phyloP scores from a whole-genome alignment of 768 basidiomycete genomes.

The Sutorius australiensis region DNA sequence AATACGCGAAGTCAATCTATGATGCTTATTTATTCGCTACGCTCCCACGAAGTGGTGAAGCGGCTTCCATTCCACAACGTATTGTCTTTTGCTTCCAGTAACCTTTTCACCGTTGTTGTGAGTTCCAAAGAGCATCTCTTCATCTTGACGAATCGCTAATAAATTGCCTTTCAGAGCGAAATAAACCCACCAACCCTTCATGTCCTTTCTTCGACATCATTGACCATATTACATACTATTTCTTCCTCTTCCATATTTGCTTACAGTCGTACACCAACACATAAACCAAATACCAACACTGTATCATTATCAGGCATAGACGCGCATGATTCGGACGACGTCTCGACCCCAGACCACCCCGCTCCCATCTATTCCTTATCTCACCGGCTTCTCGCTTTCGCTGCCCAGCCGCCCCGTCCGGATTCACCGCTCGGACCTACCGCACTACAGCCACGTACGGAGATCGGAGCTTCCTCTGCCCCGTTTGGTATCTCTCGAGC shows the following conservation, averaged over 20 bases:
- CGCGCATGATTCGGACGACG: slow-evolving; percentile 15
- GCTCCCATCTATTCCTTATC: slow-evolving; percentile 60
- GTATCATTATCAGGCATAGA: slow-evolving; percentile 40
- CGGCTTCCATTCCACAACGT: slow-evolving; percentile 41
- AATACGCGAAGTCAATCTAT: slow-evolving; percentile 19
- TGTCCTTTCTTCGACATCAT: slow-evolving; percentile 53
- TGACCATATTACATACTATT: slow-evolving; percentile 49
- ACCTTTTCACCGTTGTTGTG: slow-evolving; percentile 56
- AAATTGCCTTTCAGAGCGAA: slow-evolving; percentile 45
- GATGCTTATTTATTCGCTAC: slow-evolving; percentile 46
- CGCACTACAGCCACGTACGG: slow-evolving; percentile 20
- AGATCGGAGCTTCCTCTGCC: slow-evolving; percentile 23
- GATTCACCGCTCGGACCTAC: slow-evolving; percentile 18
- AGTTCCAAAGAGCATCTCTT: slow-evolving; percentile 22
- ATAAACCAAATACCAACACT: slow-evolving; percentile 35
- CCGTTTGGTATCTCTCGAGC: slow-evolving; percentile 40
- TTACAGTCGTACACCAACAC: slow-evolving; percentile 36
- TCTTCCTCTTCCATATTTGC: slow-evolving; percentile 43
- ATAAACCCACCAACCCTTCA: slow-evolving; percentile 51
- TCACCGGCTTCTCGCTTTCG: slow-evolving; percentile 60
- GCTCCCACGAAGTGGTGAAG: slow-evolving; percentile 49
- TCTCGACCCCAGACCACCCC: slow-evolving; percentile 22
- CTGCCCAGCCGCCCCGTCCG: slow-evolving; percentile 34
- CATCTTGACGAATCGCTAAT: background rate
- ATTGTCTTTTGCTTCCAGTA: slow-evolving; percentile 43